phyloP scores from a whole-genome alignment of 306 rosid genomes.

The Cicer bijugum region DNA sequence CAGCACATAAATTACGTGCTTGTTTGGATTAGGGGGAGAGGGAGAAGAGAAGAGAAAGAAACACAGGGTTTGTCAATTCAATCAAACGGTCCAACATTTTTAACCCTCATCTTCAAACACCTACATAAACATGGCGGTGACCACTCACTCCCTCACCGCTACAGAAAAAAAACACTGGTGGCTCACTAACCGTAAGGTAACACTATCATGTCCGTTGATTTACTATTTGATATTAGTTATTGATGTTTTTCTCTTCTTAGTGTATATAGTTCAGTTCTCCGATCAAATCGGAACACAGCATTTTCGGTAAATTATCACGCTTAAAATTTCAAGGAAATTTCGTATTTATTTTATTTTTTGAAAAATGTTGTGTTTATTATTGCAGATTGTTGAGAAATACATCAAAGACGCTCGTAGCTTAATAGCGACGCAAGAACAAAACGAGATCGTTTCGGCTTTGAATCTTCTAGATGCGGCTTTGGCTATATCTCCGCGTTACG shows the following conservation, averaged over 20 bases:
- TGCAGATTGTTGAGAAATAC: conserved; percentile 80
- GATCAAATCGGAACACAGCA: neutral
- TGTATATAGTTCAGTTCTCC: neutral
- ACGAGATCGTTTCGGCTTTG: conserved; percentile 69
- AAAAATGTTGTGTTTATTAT: neutral
- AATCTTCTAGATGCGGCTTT: conserved; percentile 83
- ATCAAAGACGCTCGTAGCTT: conserved; percentile 74
- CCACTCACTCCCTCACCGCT: conserved; percentile 54
- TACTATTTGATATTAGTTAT: neutral
- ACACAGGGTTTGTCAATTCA: conserved; percentile 25
- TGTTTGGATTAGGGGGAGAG: conserved; percentile 43
- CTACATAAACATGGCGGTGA: conserved; percentile 55
- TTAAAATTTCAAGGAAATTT: neutral
- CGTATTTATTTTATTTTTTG: neutral
- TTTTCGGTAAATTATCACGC: conserved; percentile 1
- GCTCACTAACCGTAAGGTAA: conserved; percentile 86
- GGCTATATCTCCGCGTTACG: conserved; percentile 71
- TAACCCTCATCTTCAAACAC: conserved; percentile 4
- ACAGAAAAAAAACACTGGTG: conserved; percentile 94
- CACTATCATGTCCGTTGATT: neutral
- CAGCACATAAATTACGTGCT: conserved; percentile 46
- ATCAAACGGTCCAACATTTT: conserved; percentile 39
- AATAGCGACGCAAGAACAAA: conserved; percentile 71
- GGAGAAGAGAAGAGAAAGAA: neutral
- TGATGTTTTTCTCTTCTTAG: neutral